Evolutionary conservation across 2,329 filamentous ascomycete species (phyloP), one percentile per base, ranked within the genome.

Genomic region (Colletotrichum noveboracense): DNA sequence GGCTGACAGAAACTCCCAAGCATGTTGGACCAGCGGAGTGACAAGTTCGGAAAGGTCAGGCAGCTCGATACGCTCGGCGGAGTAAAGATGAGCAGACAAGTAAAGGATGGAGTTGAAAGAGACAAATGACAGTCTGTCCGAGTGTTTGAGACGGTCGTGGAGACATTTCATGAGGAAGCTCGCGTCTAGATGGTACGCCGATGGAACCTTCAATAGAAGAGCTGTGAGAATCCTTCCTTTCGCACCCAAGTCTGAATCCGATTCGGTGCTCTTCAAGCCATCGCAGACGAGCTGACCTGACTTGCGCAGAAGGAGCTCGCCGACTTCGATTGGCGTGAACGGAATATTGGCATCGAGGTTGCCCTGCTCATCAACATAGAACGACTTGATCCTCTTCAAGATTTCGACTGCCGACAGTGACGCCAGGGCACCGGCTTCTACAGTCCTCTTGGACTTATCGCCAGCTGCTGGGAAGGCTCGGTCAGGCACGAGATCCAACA

Each of bases 1-100:
- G n/a, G 95, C 93, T 1, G 95, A 94, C 52, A 99, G 86, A 80
- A 95, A 95, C 7, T 87, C 84, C 97, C 97, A 99, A 0, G 96
- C 89, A 71, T 93, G 90, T 3, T 88, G 88, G 18, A 97, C 92
- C 26, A 98, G 86, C 32, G 91, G 89, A 24, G 91, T 88, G 7
- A 96, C 90, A 10, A 98, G 85, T 71, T 86, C 89, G 71, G 88
- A 93, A 66, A 93, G 81, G 28, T 92, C 88, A n/a, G 84, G 80
- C 7, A 83, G 78, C 9, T 87, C 82, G 58, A 93, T 89, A 66
- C 91, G 89, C 65, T 87, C 85, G n/a, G 86, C 84, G 4, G 85
- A 86, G 79, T 91, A 89, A 21, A 93, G 84, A 75, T 91, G 89
- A 7, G 89, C 90, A 13, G 88, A 87, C 43, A 94, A 87, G 66